These are phyloP conservation scores for Phlegmacium glaucopus DNA, from an alignment of 768 basidiomycete genomes.

Conservation along the genomic window DNA sequence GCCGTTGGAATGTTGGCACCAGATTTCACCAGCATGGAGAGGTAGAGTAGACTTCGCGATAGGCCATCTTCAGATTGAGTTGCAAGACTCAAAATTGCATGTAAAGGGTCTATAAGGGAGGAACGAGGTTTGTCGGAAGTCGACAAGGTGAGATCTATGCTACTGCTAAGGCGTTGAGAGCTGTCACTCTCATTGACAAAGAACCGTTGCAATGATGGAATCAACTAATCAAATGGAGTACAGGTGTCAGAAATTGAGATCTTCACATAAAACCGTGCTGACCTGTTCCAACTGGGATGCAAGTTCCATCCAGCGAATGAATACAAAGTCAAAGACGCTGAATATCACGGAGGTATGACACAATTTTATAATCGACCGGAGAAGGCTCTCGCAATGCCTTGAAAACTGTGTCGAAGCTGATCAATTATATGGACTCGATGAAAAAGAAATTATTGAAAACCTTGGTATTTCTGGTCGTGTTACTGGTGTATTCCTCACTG, in stretches of 20 bases:
- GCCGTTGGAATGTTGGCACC: constrained; percentile 59
- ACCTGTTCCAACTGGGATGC: constrained; percentile 30
- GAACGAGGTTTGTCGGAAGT: constrained; percentile 12
- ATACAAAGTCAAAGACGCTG: constrained; percentile 53
- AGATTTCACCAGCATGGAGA: constrained; percentile 57
- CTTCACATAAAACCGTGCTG: constrained; percentile 31
- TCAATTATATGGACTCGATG: background rate
- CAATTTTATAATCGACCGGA: constrained; percentile 53
- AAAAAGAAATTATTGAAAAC: background rate
- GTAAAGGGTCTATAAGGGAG: constrained; percentile 50
- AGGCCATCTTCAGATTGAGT: constrained; percentile 40
- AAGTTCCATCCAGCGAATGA: constrained; percentile 56
- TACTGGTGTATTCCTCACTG: background rate
- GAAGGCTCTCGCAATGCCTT: constrained; percentile 35
- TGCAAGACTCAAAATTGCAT: constrained; percentile 42
- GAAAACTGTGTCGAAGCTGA: constrained; percentile 7
- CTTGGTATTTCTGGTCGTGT: background rate
- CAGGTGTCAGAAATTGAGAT: background rate
- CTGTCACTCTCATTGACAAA: constrained; percentile 52
- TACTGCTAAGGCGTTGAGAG: constrained; percentile 35
- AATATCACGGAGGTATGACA: constrained; percentile 52
- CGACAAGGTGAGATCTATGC: constrained; percentile 26
- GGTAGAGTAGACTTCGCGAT: constrained; percentile 50
- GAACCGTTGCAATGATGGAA: constrained; percentile 52
- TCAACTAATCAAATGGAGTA: constrained; percentile 32